Conservation (phyloP, 805 yeast species). For the Ogataea nitratoaversa region DNA sequence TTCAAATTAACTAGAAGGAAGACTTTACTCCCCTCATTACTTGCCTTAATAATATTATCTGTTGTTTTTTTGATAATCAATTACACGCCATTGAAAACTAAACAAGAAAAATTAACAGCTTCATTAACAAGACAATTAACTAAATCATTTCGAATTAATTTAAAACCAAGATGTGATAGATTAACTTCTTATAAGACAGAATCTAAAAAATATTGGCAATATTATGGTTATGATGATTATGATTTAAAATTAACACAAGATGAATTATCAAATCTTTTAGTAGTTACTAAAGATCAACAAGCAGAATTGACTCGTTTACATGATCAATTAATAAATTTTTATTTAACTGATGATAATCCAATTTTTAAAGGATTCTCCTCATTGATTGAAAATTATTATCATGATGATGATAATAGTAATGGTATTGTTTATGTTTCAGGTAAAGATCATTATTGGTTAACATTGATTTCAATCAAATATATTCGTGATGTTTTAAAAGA, state of each 20-base stretch:
- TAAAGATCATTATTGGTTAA: conserved; percentile 26
- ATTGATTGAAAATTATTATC: conserved; percentile 8
- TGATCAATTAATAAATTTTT: conserved; percentile 11
- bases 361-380: conserved; percentile 12
- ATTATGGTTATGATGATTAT: conserved; percentile 29
- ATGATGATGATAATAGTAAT: conserved; percentile 6
- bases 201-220: conserved; percentile 26
- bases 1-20: conserved; percentile 4
- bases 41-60: conserved; percentile 1
- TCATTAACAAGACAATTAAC: conserved; percentile 13
- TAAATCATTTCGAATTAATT: conserved; percentile 3
- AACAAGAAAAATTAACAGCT: conserved; percentile 13
- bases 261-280: conserved; percentile 19
- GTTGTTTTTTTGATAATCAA: conserved; percentile 4
- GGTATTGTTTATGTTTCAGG: conserved; percentile 32
- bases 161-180: conserved; percentile 23
- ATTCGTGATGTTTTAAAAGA: conserved; percentile 25
- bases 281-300: conserved; percentile 21
- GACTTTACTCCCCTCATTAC: background rate
- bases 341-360: conserved; percentile 12
- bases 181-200: conserved; percentile 22
- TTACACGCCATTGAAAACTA: conserved; percentile 10
- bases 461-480: conserved; percentile 28
- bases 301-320: conserved; percentile 22
- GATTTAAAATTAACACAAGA: conserved; percentile 16